Base-by-base conservation (phyloP, 495 filamentous ascomycete genomes). In the Tuber microsphaerosporum region DNA sequence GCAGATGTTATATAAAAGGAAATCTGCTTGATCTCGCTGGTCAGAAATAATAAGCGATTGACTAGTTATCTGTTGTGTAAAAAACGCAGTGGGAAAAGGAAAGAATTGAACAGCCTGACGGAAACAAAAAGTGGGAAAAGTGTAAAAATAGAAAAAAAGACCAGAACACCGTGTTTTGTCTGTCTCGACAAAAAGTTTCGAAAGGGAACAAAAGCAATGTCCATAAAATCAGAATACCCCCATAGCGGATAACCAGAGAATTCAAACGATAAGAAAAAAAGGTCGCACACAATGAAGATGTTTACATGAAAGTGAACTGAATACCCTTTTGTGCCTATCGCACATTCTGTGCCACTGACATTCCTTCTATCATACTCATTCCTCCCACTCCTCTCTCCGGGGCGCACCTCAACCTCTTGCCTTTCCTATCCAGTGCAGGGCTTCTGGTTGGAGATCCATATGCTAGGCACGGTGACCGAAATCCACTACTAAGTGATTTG, bases 311-410 rank as follows among this genome's bases (percentile, higher is more conserved):
- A 65, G 56, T 31, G 56, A 61, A 56, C 51, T 4, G 8, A 61
- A 65, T 65, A 65, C 56, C 56, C 26, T 2, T 2, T 56, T 65
- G 56, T 41, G 31, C 70, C 46, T 79, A 79, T 56, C 77, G 77
- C 44, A 79, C 77, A 56, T 79, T 79, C 39, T 79, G 77, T 22
- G 76, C 70, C 65, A 79, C 77, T 26, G 77, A 75, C 71, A 79
- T 79, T 68, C 77, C 77, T 70, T 79, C 77, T 73, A 79, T 79
- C 70, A 79, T 79, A 73, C 72, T 77, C 39, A 79, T 70, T 37
- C 75, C 78, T n/a, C 77, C 77, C 51, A 61, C 31, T 61, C 31
- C 31, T 3, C 31, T 61, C 14, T 61, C 76, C 45, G 71, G 73
- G 37, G 77, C 77, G 34, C 76, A 79, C 45, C 77, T 79, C 45